Evolutionary conservation across 2,329 filamentous ascomycete genomes (phyloP).

Genomic region (Ascochyta viciae-villosae): DNA sequence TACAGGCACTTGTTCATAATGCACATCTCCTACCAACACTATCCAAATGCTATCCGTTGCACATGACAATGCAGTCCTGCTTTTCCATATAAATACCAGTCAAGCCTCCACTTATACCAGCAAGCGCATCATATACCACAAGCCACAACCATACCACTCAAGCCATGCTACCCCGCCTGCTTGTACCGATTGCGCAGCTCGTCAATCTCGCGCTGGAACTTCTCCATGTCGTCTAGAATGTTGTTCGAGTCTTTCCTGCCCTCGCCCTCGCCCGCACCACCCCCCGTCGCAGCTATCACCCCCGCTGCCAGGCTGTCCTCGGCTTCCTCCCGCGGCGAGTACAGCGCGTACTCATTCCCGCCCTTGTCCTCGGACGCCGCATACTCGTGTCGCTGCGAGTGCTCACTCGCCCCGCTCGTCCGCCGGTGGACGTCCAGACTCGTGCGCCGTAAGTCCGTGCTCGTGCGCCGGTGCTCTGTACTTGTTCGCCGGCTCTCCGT

Average conservation of each 20-base stretch:
- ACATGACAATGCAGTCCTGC: background rate
- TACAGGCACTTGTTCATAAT: background rate
- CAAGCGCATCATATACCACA: no score
- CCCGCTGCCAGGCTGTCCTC: constrained; percentile 26
- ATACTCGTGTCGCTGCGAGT: constrained; percentile 38
- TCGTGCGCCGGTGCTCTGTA: constrained; percentile 28
- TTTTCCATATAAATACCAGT: background rate
- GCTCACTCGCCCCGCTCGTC: constrained; percentile 44
- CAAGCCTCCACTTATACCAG: background rate
- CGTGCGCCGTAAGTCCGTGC: constrained; percentile 28
- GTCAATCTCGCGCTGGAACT: constrained; percentile 50
- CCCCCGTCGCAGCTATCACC: constrained; percentile 1
- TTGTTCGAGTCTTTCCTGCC: constrained; percentile 30
- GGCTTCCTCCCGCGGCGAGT: constrained; percentile 37
- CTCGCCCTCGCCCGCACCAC: constrained; percentile 1
- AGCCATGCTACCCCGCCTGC: constrained; percentile 18
- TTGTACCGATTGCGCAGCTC: constrained; percentile 43
- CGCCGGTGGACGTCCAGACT: constrained; percentile 41
- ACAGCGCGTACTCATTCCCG: constrained; percentile 32
- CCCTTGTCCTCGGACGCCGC: constrained; percentile 24
- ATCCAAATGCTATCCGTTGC: background rate
- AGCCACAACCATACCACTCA: no score
- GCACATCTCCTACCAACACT: background rate
- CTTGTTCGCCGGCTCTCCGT: constrained; percentile 39
- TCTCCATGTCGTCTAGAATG: constrained; percentile 50